Percentiles rank a stretch among this genome's conserved stretches.
Conservation (phyloP, 805 yeast species). For the Lachancea thermotolerans region DNA sequence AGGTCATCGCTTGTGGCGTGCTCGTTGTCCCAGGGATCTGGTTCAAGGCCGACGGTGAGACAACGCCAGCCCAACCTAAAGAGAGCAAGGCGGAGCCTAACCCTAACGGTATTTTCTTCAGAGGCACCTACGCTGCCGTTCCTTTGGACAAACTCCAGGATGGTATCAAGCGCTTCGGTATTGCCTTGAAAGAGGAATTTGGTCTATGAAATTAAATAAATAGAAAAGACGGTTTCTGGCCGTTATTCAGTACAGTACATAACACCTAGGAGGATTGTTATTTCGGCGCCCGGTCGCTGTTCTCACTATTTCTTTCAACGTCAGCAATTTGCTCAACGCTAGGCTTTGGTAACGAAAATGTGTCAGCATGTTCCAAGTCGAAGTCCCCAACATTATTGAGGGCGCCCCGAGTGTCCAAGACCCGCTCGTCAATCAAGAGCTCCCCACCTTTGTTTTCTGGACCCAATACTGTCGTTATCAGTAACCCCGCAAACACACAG, state of each 20-base stretch:
- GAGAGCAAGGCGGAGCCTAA: slow-evolving; percentile 37
- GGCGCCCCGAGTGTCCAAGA: background rate
- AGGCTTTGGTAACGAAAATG: slow-evolving; percentile 1
- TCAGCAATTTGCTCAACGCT: slow-evolving; percentile 2
- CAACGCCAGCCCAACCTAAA: slow-evolving; percentile 50
- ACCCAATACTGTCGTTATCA: slow-evolving; percentile 47
- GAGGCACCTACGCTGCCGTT: slow-evolving; percentile 87
- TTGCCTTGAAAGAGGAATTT: slow-evolving; percentile 53
- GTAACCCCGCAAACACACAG: slow-evolving; percentile 48
- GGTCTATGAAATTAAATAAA: slow-evolving; percentile 6
- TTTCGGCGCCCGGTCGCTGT: slow-evolving; percentile 1
- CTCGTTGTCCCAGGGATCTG: slow-evolving; percentile 79
- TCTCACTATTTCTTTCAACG: slow-evolving; percentile 7
- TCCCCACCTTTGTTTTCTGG: slow-evolving; percentile 47
- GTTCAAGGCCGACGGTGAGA: slow-evolving; percentile 56
- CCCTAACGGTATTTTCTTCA: slow-evolving; percentile 54
- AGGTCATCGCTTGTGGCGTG: slow-evolving; percentile 52
- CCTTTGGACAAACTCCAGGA: slow-evolving; percentile 53
- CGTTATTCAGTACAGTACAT: no score
- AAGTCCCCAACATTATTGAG: background rate
- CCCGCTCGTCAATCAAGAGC: background rate
- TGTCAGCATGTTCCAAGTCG: background rate
- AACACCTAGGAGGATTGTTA: background rate
- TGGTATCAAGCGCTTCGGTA: slow-evolving; percentile 65
- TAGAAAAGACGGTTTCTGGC: background rate